phyloP scores from a whole-genome alignment of 805 yeast genomes.

The Starmerella khaoyaiensis region DNA sequence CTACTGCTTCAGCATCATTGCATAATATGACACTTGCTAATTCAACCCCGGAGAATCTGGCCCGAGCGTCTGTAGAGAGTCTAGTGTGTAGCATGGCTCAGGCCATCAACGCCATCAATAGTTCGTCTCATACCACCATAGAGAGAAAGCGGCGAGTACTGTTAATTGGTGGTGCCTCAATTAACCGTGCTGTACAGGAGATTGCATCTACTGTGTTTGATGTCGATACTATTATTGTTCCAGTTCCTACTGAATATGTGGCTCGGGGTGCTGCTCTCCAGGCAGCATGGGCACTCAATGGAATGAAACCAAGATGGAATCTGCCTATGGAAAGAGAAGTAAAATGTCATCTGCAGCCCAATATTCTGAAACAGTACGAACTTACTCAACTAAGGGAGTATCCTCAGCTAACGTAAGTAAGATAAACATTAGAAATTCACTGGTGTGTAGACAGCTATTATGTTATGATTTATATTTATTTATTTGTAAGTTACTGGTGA shows the following conservation, averaged over 20 bases:
- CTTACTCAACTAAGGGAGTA: slow-evolving; percentile 4
- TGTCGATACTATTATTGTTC: slow-evolving; percentile 14
- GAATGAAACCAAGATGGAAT: slow-evolving; percentile 18
- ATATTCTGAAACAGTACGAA: slow-evolving; percentile 13
- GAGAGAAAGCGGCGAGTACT: slow-evolving; percentile 11
- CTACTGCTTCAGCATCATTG: slow-evolving; percentile 19
- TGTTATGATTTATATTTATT: neutral
- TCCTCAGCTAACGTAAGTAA: slow-evolving; percentile 6
- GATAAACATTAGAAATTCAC: too few relatives aligned
- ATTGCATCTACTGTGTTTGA: slow-evolving; percentile 19
- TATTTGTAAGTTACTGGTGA: neutral
- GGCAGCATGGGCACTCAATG: slow-evolving; percentile 21
- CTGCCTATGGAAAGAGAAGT: slow-evolving; percentile 15
- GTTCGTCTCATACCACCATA: slow-evolving; percentile 1
- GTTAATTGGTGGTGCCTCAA: slow-evolving; percentile 23
- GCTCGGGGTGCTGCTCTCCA: slow-evolving; percentile 24
- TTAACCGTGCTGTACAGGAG: slow-evolving; percentile 20
- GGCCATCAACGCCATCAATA: slow-evolving; percentile 16
- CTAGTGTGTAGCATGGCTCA: slow-evolving; percentile 22
- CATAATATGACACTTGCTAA: slow-evolving; percentile 20
- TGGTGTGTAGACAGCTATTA: neutral
- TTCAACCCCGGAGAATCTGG: slow-evolving; percentile 14
- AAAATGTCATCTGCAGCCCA: slow-evolving; percentile 7
- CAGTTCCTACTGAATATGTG: slow-evolving; percentile 21
- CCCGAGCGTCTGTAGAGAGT: slow-evolving; percentile 22